A percentile compares a stretch with the other conserved stretches of the same genome.
These are phyloP conservation scores for Suillus bovinus DNA, from an alignment of 768 basidiomycete genomes.

Conservation along the genomic window DNA sequence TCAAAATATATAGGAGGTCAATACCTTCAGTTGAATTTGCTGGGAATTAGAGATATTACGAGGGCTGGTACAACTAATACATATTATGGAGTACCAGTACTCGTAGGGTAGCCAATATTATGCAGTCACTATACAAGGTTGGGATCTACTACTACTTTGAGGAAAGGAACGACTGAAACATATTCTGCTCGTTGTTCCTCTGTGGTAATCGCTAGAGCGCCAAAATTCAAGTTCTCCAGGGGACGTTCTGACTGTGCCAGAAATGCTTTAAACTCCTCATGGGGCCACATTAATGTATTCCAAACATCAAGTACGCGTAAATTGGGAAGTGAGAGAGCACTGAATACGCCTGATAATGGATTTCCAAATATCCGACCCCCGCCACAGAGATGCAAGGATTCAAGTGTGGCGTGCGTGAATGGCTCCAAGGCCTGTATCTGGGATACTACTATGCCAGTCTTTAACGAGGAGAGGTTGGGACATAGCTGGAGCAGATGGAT, in stretches of 20 bases:
- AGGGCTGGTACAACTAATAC: no score
- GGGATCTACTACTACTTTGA: conserved; percentile 9
- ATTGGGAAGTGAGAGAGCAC: conserved; percentile 18
- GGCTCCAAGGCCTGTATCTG: neutral
- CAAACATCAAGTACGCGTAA: conserved; percentile 14
- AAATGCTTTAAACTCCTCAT: conserved; percentile 17
- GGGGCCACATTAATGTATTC: conserved; percentile 16
- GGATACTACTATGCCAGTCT: neutral
- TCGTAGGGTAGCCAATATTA: neutral
- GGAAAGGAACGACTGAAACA: conserved; percentile 18
- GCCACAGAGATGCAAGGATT: neutral
- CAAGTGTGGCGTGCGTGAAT: neutral
- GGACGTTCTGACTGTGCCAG: conserved; percentile 23
- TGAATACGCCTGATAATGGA: conserved; percentile 7
- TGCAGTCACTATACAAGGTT: neutral
- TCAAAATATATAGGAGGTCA: no score
- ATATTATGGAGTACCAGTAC: neutral
- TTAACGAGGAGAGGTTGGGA: conserved; percentile 15
- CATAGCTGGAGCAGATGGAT: conserved; percentile 17
- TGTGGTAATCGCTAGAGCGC: conserved; percentile 9
- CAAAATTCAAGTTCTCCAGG: conserved; percentile 22
- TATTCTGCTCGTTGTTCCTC: conserved; percentile 17
- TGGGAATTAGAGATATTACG: no score
- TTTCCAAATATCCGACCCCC: neutral
- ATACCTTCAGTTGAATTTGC: no score